These are phyloP conservation scores for Endocarpon pusillum DNA, from an alignment of 495 filamentous ascomycete species.

Conservation along the genomic window DNA sequence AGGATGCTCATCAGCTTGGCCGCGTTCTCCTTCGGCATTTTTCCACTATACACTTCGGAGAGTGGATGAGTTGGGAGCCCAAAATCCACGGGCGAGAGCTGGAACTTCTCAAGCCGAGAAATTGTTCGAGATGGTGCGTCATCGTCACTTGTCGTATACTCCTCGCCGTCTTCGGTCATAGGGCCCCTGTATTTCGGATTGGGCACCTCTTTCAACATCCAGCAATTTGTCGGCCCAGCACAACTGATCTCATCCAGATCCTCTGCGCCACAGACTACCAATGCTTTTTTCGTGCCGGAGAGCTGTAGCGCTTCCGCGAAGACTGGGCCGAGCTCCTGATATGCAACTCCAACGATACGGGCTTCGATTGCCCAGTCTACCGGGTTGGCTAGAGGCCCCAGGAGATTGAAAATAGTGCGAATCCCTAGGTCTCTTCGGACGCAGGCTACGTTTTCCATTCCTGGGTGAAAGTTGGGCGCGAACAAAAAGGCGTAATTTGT, in stretches of 20 bases:
- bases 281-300: conserved; percentile 60
- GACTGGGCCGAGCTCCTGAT: conserved; percentile 61
- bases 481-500: conserved; percentile 94
- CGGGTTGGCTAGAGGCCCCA: conserved; percentile 85
- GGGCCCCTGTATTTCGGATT: conserved; percentile 23
- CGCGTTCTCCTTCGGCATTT: conserved; percentile 72
- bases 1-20: conserved; percentile 64
- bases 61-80: conserved; percentile 64
- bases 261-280: conserved; percentile 88
- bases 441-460: conserved; percentile 70
- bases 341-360: conserved; percentile 79
- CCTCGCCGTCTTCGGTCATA: conserved; percentile 12
- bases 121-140: conserved; percentile 22
- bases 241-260: conserved; percentile 91
- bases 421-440: conserved; percentile 74
- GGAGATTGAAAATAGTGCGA: conserved; percentile 90
- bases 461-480: conserved; percentile 89
- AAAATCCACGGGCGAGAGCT: conserved; percentile 64
- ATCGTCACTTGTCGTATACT: conserved; percentile 24
- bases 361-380: conserved; percentile 68
- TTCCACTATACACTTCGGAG: conserved; percentile 59
- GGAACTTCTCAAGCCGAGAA: conserved; percentile 53
- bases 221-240: conserved; percentile 73
- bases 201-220: conserved; percentile 47
- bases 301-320: conserved; percentile 74